Evolutionary conservation across 768 basidiomycete species (phyloP).

Genomic region (Tylopilus subfusipes): DNA sequence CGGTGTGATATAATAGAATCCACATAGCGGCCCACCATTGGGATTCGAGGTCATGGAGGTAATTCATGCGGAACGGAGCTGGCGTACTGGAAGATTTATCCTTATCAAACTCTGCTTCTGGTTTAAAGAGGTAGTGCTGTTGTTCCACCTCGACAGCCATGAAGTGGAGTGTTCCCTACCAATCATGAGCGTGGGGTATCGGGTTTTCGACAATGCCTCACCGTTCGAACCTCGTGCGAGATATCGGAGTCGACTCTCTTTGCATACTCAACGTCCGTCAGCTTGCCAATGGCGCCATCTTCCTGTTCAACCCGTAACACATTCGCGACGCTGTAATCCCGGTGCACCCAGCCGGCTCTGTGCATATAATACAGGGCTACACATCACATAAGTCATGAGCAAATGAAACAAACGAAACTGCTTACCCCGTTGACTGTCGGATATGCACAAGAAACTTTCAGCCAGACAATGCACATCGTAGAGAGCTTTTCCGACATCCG

Average conservation of each 20-base stretch:
- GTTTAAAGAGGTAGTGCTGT: no score
- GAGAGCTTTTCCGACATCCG: neutral
- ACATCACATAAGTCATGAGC: neutral
- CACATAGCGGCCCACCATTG: no score
- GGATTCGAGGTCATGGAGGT: no score
- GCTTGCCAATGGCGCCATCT: conserved; percentile 6
- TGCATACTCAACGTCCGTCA: conserved; percentile 13
- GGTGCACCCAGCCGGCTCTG: neutral
- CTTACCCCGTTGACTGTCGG: neutral
- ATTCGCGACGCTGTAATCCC: neutral
- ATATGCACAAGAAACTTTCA: neutral
- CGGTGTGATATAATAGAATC: no score
- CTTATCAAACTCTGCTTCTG: no score
- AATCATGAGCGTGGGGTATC: neutral
- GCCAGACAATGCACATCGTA: neutral
- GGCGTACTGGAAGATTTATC: no score
- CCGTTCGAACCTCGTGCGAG: conserved; percentile 4
- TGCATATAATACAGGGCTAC: neutral
- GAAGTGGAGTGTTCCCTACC: conserved; percentile 15
- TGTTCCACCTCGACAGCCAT: no score
- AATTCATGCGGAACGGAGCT: no score
- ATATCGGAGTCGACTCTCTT: neutral
- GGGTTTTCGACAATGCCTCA: neutral
- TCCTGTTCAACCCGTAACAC: neutral
- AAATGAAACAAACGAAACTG: neutral